Base-by-base conservation (phyloP, 2,329 filamentous ascomycete genomes). In the Paecilomyces formosus region DNA sequence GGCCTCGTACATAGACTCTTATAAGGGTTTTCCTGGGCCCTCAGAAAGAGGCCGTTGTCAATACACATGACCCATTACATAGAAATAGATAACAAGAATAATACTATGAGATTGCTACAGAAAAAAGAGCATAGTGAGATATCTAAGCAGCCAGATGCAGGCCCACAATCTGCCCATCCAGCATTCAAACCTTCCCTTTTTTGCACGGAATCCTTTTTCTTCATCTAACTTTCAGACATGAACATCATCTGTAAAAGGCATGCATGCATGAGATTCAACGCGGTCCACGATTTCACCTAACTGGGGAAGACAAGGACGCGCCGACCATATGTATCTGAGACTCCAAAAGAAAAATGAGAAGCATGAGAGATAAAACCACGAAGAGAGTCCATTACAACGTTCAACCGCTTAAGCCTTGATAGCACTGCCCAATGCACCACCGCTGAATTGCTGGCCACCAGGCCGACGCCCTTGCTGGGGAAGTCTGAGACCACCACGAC, bases 391-490 rank as follows among this genome's bases (percentile, higher is more conserved):
- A 52, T 52, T 52, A 57, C 30, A 55, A 51, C 26, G 24, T 35
- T 61, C 62, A 31, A 60, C 64, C 63, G 49, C 66, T 76, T 75
- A 80, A 68, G 77, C 75, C 71, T 79, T 79, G 67, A 80, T 80
- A 55, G 78, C 78, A 70, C 76, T 75, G 55, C 78, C 78, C 68
- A 81, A 74, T 67, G 78, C 78, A 73, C 78, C 78, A 62, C 78
- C 78, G 58, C 76, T 68, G 64, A 80, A 80, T 63, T 79, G 77
- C 65, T 80, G 78, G 53, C 77, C 77, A 66, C 78, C 78, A 21
- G 76, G 76, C 64, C 74, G 72, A 64, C 78, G 74, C 61, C 39
- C 39, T 45, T 75, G 71, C 60, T 75, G 72, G 26, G 73, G 72
- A 18, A 75, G 56, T 58, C 73, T 67, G 35, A 69, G 60, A 50